phyloP scores from a whole-genome alignment of 2,329 filamentous ascomycete species.

The Pseudonectria buxi region DNA sequence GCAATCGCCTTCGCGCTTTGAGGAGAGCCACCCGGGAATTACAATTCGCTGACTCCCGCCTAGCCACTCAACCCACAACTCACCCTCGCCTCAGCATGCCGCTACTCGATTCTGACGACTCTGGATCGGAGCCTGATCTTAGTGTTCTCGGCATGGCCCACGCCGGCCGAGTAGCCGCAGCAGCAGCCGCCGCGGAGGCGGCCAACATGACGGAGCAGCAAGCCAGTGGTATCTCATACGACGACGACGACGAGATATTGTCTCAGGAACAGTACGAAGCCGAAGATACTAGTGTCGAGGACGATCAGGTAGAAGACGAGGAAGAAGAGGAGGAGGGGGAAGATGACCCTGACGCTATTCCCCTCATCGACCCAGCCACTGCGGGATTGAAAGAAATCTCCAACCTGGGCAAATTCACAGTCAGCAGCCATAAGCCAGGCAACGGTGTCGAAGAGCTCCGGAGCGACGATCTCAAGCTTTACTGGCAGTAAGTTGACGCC shows the following conservation, averaged over 20 bases:
- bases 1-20: constrained; percentile 1
- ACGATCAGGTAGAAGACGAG: constrained; percentile 31
- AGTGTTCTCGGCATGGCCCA: constrained; percentile 31
- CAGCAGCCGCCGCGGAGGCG: not conserved
- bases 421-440: constrained; percentile 74
- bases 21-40: constrained; percentile 1
- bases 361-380: constrained; percentile 46
- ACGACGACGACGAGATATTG: constrained; percentile 19
- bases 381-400: constrained; percentile 72
- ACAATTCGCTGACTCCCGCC: constrained; percentile 9
- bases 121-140: constrained; percentile 31
- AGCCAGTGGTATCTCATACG: constrained; percentile 25
- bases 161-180: constrained; percentile 13
- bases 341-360: constrained; percentile 30
- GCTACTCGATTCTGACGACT: constrained; percentile 28
- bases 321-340: constrained; percentile 28
- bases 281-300: constrained; percentile 25
- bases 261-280: constrained; percentile 26
- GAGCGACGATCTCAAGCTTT: constrained; percentile 63
- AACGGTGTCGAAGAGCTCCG: constrained; percentile 72
- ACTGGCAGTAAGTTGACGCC: constrained; percentile 63
- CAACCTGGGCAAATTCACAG: constrained; percentile 75
- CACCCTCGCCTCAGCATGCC: constrained; percentile 32
- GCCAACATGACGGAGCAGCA: constrained; percentile 18
- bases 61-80: constrained; percentile 24